Base-by-base conservation (phyloP, 345 rosid species). In the Eucalyptus sp. region DNA sequence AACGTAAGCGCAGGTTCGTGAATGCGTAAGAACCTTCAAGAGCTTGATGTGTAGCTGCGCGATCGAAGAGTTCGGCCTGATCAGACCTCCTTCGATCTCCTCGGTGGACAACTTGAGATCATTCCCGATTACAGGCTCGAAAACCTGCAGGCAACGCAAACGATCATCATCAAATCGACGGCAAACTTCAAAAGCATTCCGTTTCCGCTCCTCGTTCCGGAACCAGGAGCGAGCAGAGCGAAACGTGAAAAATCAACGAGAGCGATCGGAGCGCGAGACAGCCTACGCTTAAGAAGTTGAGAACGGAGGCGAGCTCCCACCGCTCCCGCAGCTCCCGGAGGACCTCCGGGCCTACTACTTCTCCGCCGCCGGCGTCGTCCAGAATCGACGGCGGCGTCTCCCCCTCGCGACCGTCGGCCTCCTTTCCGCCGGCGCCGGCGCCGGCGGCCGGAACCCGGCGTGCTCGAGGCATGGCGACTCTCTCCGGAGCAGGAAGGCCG, bases 231-330 rank as follows among this genome's bases (percentile, higher is more conserved):
- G 62, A 10, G 2, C 62, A 56, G 10, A 56, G 62, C 62, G 62
- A 86, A 15, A 29, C 44, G 33, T 8, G 17, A 48, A 37, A 37
- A 79, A 60, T 56, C 87, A 66, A 60, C 62, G 46, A 37, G 62
- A 52, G 37, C 56, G 37, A 51, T n/a, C 37, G 43, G 4, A 44
- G 62, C 22, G 15, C 12, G 76, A 44, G 49, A 49, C 49, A 66
- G 88, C 89, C 88, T 90, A 96, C 99, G 64, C 90, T 93, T 17
- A 97, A 88, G 90, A 97, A 97, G 91, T 96, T 96, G 88, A 97
- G 96, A 91, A 96, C 97, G 24, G 97, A 96, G 49, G 99, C 99
- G 48, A 97, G 96, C 89, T 97, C 99, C 99, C 99, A 97, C 76
- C 95, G 93, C 81, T 93, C 92, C 62, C 99, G 99, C 87, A 97